Base-by-base conservation (phyloP, 176 grass and related monocot genomes). In the Oryza glumipatula region DNA sequence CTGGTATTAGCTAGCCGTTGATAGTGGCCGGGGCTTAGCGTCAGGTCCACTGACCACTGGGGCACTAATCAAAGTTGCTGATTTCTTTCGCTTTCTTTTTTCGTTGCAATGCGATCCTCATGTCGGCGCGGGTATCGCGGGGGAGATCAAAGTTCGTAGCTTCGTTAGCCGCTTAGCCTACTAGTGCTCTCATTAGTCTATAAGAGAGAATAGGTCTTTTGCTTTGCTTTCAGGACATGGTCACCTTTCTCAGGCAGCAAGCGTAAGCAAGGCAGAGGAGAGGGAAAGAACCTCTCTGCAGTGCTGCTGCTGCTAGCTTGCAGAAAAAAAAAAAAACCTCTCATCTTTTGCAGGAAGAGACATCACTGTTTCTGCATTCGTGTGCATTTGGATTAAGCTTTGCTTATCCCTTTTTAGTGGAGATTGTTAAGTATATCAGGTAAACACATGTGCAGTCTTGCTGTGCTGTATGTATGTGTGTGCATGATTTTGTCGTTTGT, bases 51-150 rank as follows among this genome's bases (percentile, higher is more conserved):
- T 36, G 58, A 58, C 54, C 5, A 58, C 54, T 9, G 54, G 54
- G 54, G 19, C 52, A 5, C 5, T 46, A 81, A 78, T 68, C 45
- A 73, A 36, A 43, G 48, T 52, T 16, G 56, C 71, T 22, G 51
- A 67, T 85, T 82, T 77, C 39, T 84, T 88, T 73, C 11, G 26
- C 22, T 76, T 38, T 83, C 39, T 16, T 60, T 77, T 68, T 74
- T 46, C 16, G 68, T 19, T 44, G 64, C 30, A 21, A 44, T 49
- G 63, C 13, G 45, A 82, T 73, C 64, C 46, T 73, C 73, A 19
- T 82, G 84, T 87, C 84, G 84, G 84, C 43, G 84, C 35, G 22
- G 7, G 21, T 44, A 44, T 9, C 2, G 35, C 13, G n/a, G 41
- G 21, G 19, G 19, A 22, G 6, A 23, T n/a, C 54, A 16, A 16